phyloP scores from a whole-genome alignment of 495 filamentous ascomycete genomes.

The Bacidia rubella region DNA sequence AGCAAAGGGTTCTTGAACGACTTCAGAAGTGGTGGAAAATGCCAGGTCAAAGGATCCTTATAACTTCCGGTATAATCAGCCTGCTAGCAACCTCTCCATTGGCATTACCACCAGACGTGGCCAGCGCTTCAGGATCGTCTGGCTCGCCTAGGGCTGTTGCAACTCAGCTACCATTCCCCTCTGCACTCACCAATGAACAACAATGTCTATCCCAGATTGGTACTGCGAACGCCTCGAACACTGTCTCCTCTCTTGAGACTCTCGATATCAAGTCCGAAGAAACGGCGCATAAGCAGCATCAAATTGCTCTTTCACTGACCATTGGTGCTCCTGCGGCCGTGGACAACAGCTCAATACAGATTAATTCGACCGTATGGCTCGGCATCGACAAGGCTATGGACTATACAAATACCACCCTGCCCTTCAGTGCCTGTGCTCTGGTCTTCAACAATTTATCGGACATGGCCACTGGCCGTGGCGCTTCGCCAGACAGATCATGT shows the following conservation, averaged over 20 bases:
- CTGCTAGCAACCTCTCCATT: not conserved
- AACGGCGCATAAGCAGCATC: not conserved
- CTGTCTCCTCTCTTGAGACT: not conserved
- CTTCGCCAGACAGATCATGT: not conserved
- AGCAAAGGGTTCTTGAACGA: too few species aligned
- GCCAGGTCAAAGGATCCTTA: not conserved
- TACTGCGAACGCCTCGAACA: not conserved
- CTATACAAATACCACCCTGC: not conserved
- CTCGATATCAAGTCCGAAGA: not conserved
- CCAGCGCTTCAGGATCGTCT: not conserved
- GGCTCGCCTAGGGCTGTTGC: not conserved
- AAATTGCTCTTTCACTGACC: not conserved
- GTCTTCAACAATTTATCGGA: not conserved
- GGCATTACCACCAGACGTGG: not conserved
- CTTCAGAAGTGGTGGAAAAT: not conserved
- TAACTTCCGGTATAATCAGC: not conserved
- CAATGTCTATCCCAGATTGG: not conserved
- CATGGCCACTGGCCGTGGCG: not conserved
- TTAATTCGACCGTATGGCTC: not conserved
- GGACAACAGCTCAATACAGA: not conserved
- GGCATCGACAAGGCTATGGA: not conserved
- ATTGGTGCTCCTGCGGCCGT: not conserved
- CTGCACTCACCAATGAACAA: not conserved
- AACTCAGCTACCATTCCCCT: not conserved
- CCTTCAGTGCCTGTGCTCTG: not conserved